Evolutionary conservation across 495 filamentous ascomycete species (phyloP).

Genomic region (Tuber melanosporum): DNA sequence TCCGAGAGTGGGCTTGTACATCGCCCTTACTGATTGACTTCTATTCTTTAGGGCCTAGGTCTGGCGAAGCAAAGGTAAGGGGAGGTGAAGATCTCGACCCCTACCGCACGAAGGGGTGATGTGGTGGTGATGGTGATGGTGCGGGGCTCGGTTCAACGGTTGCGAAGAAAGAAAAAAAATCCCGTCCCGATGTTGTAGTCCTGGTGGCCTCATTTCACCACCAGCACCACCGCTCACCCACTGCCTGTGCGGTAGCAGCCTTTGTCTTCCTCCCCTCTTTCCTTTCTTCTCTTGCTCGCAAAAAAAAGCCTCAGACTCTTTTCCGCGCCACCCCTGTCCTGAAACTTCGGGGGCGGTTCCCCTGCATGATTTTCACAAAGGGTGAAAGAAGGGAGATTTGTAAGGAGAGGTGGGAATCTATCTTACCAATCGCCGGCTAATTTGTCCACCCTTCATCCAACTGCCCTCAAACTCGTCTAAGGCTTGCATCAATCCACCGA

Average conservation of each 20-base stretch:
- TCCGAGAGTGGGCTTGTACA: neutral
- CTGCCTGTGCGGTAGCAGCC: neutral
- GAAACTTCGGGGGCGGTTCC: neutral
- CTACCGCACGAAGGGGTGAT: neutral
- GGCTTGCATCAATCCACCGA: slow-evolving; percentile 79
- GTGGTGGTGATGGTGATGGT: neutral
- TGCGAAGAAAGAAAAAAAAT: neutral
- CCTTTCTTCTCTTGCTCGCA: neutral
- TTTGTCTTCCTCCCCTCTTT: neutral
- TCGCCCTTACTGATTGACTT: neutral
- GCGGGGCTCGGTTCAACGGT: neutral
- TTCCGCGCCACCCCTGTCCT: neutral
- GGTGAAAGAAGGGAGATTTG: neutral
- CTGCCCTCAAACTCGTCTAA: slow-evolving; percentile 79
- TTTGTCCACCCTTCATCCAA: slow-evolving; percentile 72
- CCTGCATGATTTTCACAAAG: neutral
- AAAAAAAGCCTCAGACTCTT: neutral
- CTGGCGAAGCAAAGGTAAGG: neutral
- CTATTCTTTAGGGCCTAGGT: neutral
- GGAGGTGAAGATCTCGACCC: neutral
- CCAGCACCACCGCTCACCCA: neutral
- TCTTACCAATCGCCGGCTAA: slow-evolving; percentile 70
- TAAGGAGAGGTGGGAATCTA: neutral
- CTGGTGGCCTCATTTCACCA: neutral
- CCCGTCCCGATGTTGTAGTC: neutral